Conservation (phyloP, 2,329 filamentous ascomycete genomes). For the Pyrenochaeta sp. region DNA sequence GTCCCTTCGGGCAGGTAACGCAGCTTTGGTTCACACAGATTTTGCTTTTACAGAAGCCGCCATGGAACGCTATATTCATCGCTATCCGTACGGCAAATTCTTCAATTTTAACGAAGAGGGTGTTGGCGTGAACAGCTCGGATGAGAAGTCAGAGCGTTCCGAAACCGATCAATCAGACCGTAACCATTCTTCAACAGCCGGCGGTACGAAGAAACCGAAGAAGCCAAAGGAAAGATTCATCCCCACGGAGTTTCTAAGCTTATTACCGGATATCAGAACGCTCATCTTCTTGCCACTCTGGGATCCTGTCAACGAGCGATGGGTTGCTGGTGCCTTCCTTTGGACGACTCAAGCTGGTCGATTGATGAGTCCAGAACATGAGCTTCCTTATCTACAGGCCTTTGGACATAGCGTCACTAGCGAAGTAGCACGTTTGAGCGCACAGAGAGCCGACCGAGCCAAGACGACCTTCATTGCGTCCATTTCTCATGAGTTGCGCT, state of each 20-base stretch:
- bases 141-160: conserved; percentile 39
- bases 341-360: conserved; percentile 42
- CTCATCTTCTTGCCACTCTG: conserved; percentile 48
- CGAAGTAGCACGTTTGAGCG: conserved; percentile 41
- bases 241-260: conserved; percentile 40
- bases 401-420: conserved; percentile 45
- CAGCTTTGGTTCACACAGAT: conserved; percentile 31
- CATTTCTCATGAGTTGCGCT: conserved; percentile 59
- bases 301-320: conserved; percentile 43
- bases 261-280: conserved; percentile 43
- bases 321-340: conserved; percentile 42
- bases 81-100: conserved; percentile 44
- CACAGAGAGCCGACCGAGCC: conserved; percentile 40
- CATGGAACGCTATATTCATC: conserved; percentile 44
- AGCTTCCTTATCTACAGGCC: conserved; percentile 43
- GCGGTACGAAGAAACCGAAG: conserved; percentile 15
- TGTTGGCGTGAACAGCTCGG: conserved; percentile 38
- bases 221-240: conserved; percentile 40
- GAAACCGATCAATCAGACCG: conserved; percentile 40
- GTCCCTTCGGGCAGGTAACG: conserved; percentile 26
- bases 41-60: conserved; percentile 40
- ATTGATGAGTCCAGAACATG: conserved; percentile 40
- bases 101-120: conserved; percentile 46
- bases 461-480: conserved; percentile 53
- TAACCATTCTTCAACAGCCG: conserved; percentile 17